Evolutionary conservation across 306 rosid species (phyloP).

Genomic region (Trifolium repens): DNA sequence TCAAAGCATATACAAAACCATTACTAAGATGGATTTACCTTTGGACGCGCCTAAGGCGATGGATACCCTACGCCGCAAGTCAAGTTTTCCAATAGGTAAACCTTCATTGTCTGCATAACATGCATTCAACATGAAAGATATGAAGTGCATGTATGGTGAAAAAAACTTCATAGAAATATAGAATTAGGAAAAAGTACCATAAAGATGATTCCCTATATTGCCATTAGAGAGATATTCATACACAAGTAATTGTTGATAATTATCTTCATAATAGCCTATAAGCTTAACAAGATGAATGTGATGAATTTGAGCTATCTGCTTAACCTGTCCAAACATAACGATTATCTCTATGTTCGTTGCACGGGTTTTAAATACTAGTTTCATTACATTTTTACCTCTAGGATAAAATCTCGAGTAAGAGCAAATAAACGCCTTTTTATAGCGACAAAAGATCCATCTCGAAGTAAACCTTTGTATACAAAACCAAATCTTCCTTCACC

Average conservation of each 20-base stretch:
- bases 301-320: constrained; percentile 57
- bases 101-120: constrained; percentile 63
- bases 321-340: constrained; percentile 42
- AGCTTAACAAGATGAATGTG: constrained; percentile 65
- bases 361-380: not conserved
- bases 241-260: constrained; percentile 66
- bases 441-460: constrained; percentile 76
- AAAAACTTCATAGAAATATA: constrained; percentile 36
- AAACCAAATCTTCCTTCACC: constrained; percentile 77
- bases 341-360: not conserved
- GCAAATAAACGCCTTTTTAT: constrained; percentile 62
- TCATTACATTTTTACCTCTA: constrained; percentile 49
- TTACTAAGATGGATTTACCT: constrained; percentile 50
- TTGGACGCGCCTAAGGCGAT: constrained; percentile 73
- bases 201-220: constrained; percentile 70
- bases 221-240: constrained; percentile 68
- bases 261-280: constrained; percentile 65
- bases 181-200: constrained; percentile 54
- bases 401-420: constrained; percentile 52
- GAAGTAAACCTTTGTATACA: constrained; percentile 74
- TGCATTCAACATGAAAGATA: constrained; percentile 17
- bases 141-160: not conserved
- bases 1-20: not conserved
- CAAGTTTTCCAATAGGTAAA: constrained; percentile 66
- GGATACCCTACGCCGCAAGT: constrained; percentile 58